phyloP scores from a whole-genome alignment of 306 rosid genomes.

The Cicer cuneatum region DNA sequence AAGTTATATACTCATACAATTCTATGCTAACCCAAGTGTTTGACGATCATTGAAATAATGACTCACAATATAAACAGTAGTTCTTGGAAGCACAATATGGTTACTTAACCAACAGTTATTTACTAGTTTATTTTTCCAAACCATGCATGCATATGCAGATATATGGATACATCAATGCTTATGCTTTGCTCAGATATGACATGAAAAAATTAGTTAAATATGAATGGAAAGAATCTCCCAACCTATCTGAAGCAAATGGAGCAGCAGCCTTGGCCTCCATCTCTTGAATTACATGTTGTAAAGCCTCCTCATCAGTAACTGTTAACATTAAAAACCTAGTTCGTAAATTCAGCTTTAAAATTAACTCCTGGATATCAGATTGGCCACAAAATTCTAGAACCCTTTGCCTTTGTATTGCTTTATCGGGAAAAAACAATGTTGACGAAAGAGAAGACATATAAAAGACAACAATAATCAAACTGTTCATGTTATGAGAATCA shows the following conservation, averaged over 20 bases:
- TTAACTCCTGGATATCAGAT: conserved; percentile 6
- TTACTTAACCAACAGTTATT: background rate
- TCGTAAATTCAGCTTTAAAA: conserved; percentile 51
- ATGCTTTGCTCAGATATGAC: conserved; percentile 6
- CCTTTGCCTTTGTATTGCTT: conserved; percentile 36
- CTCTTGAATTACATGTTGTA: conserved; percentile 93
- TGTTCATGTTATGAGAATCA: conserved; percentile 49
- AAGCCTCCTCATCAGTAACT: conserved; percentile 91
- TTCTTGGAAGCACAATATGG: conserved; percentile 12
- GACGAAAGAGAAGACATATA: conserved; percentile 24
- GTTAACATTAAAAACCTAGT: conserved; percentile 56
- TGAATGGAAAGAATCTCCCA: conserved; percentile 29
- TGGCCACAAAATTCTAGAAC: conserved; percentile 37
- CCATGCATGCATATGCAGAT: conserved; percentile 1
- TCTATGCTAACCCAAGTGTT: background rate
- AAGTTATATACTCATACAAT: background rate
- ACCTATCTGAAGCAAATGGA: conserved; percentile 81
- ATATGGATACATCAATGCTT: conserved; percentile 13
- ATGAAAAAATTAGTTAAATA: conserved; percentile 2
- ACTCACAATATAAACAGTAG: conserved; percentile 1
- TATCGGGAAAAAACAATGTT: conserved; percentile 38
- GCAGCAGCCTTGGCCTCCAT: conserved; percentile 83
- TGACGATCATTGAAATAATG: background rate
- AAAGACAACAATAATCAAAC: conserved; percentile 33
- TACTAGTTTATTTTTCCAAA: background rate